Evolutionary conservation across 441 rosid genomes (phyloP).

Genomic region (Syzygium syzygioides): DNA sequence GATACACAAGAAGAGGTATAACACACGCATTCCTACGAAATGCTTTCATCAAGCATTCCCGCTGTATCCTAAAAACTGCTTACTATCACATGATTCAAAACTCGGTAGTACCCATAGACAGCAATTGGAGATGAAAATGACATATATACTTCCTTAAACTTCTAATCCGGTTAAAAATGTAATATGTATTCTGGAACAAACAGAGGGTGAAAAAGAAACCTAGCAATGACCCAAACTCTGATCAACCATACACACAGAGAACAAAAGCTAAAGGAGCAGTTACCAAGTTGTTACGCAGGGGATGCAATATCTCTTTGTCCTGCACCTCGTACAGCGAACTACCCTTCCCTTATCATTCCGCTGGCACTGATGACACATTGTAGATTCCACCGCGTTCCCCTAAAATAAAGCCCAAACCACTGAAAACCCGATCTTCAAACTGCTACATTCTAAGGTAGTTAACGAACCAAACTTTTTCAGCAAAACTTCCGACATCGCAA

Average conservation of each 20-base stretch:
- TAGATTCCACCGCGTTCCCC: background rate
- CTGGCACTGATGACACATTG: conserved; percentile 12
- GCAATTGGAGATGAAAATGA: background rate
- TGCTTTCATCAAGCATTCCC: background rate
- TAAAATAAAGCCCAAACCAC: background rate
- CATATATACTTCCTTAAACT: background rate
- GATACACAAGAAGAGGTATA: background rate
- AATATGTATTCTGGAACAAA: background rate
- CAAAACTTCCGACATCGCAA: background rate
- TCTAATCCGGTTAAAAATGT: background rate
- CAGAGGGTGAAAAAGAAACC: background rate
- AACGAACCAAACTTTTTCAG: background rate
- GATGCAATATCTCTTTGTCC: conserved; percentile 7
- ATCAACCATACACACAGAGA: background rate
- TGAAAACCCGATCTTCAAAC: background rate
- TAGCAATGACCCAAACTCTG: background rate
- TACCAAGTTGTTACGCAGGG: conserved; percentile 7
- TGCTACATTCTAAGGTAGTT: background rate
- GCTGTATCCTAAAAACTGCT: background rate
- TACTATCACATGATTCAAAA: background rate
- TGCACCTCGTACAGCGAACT: conserved; percentile 5
- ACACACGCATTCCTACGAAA: background rate
- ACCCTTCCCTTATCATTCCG: conserved; percentile 4
- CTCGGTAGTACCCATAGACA: background rate
- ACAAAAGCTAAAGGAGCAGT: background rate